Percentiles rank a stretch among this genome's conserved stretches.
Conservation (phyloP, 192 early-diverging fungal genomes). For the Chytriomyces sp. region DNA sequence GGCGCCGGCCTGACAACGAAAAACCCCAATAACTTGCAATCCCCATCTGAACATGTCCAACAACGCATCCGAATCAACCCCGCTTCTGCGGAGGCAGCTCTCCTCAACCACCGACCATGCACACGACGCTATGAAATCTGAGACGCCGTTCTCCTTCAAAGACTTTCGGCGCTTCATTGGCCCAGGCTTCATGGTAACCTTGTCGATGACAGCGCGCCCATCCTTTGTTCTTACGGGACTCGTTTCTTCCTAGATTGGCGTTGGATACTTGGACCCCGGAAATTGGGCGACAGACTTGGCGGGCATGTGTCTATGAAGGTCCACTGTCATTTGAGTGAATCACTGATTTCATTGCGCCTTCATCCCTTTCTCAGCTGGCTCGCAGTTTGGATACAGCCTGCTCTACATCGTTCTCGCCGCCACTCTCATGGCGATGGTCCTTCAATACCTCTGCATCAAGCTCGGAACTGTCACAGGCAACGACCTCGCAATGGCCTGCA, state of each 20-base stretch:
- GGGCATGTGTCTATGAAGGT: conserved; percentile 16
- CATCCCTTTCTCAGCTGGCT: conserved; percentile 59
- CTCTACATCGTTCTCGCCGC: conserved; percentile 75
- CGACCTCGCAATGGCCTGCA: conserved; percentile 75
- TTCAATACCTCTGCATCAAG: conserved; percentile 77
- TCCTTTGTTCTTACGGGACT: background rate
- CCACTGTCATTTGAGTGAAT: conserved; percentile 23
- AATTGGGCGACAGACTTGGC: conserved; percentile 84
- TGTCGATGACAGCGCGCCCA: background rate
- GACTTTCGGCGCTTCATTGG: conserved; percentile 46
- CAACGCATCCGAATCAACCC: too few species aligned
- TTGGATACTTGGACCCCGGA: conserved; percentile 78
- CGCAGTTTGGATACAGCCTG: conserved; percentile 71
- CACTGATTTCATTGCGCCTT: conserved; percentile 14
- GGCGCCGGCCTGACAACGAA: too few species aligned
- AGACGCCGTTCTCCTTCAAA: background rate
- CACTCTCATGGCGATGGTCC: conserved; percentile 73
- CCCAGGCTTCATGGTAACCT: conserved; percentile 53
- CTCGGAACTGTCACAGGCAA: conserved; percentile 74
- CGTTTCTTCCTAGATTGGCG: conserved; percentile 18
- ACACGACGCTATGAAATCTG: too few species aligned
- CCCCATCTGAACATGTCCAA: too few species aligned
- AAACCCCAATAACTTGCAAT: too few species aligned
- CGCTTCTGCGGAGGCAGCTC: too few species aligned
- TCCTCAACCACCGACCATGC: too few species aligned